Base-by-base conservation (phyloP, 164 flowering plant genomes). In the Amborella trichopoda region DNA sequence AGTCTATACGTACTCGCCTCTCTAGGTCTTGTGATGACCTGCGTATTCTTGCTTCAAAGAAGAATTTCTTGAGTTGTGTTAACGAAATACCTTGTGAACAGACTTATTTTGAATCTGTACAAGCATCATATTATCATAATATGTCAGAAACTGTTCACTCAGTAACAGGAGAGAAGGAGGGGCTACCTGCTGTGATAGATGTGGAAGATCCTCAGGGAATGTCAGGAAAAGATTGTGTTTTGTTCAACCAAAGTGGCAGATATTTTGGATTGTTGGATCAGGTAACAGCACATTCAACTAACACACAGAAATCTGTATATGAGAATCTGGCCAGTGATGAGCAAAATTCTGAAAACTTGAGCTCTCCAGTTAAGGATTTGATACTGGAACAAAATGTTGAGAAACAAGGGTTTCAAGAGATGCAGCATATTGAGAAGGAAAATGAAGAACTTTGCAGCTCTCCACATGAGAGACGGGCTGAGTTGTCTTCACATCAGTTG, bases 11-110 rank as follows among this genome's bases (percentile, higher is more conserved):
- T n/a, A n/a, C n/a, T n/a, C n/a, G n/a, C n/a, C n/a, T n/a, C 9
- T 52, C 67, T 10, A 75, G 81, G 58, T 81, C 95, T 52, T 65
- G 56, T 49, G 80, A 67, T 47, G 83, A 76, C 48, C 59, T 80
- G 20, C 60, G 44, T 54, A 56, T 40, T 49, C 49, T 74, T 37
- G 56, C 52, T 28, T 49, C 38, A 23, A 62, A 62, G 46, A 56
- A 48, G 49, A 75, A 61, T 18, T 47, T 33, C 20, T 30, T 65
- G 18, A 22, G 22, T 46, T 64, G 55, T 41, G 67, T 63, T 39
- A 58, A 33, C 42, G 57, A 41, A 34, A 34, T 25, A 27, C 20
- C 18, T 46, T 44, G 40, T 23, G 14, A 33, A 39, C 5, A 9
- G 24, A 12, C 56, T 6, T 17, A 25, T 16, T 12, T 3, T 24